These are phyloP conservation scores for Entophlyctis helioformis DNA, from an alignment of 192 early-diverging fungal genomes.

Conservation along the genomic window DNA sequence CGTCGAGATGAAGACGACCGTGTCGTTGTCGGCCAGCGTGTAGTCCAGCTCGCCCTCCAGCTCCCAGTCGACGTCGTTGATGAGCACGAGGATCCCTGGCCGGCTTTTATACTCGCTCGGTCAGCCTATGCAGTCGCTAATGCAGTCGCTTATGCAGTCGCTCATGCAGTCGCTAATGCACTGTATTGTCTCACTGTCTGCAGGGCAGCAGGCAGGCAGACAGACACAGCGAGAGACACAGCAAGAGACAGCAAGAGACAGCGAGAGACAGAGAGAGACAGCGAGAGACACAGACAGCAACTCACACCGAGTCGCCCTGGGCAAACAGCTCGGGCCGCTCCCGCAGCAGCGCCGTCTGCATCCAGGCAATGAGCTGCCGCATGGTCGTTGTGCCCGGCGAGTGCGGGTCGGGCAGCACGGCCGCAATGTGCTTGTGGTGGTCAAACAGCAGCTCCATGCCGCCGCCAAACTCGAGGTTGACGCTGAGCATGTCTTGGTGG, in stretches of 20 bases:
- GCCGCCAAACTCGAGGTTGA: no score
- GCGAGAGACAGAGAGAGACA: no score
- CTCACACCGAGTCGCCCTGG: conserved; percentile 67
- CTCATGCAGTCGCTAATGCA: no score
- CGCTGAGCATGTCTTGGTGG: no score
- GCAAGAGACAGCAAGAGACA: no score
- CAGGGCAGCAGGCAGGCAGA: no score
- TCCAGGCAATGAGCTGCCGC: conserved; percentile 56
- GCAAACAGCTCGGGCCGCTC: conserved; percentile 80
- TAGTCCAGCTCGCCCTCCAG: conserved; percentile 82
- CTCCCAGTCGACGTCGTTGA: conserved; percentile 97
- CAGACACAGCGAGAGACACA: no score
- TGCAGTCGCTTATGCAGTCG: no score
- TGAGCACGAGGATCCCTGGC: conserved; percentile 86
- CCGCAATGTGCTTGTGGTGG: conserved; percentile 44
- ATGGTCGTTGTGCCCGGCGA: conserved; percentile 35
- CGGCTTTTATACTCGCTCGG: no score
- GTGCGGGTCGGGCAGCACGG: conserved; percentile 32
- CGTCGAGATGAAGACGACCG: conserved; percentile 93
- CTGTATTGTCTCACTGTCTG: no score
- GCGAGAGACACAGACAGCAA: no score
- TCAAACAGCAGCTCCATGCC: conserved; percentile 90
- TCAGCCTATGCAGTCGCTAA: no score
- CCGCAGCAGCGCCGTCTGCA: conserved; percentile 55
- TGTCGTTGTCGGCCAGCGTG: conserved; percentile 60